Evolutionary conservation across 2,329 filamentous ascomycete genomes (phyloP), one percentile per base, ranked within the genome.

Genomic region (Bipolaris bicolor): DNA sequence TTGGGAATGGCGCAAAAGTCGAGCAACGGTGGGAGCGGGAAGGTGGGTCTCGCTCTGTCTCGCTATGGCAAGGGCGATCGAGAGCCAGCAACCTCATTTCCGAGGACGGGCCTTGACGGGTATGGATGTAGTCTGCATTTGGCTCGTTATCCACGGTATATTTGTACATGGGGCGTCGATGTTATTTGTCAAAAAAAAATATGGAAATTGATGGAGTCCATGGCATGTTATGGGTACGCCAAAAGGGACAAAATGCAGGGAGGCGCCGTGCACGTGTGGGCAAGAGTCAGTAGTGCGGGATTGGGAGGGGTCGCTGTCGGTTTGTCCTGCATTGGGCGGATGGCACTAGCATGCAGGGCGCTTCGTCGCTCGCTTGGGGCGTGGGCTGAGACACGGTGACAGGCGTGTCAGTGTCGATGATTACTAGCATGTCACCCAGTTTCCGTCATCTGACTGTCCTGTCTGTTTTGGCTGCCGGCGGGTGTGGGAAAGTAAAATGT

Each of bases 51-150:
- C 26, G 10, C 26, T 29, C 24, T 55, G 40, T 53, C 57, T 61
- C 51, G 64, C 54, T 26, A 60, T 61, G 65, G 64, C 60, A 64
- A 67, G 62, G 60, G 61, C 57, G 63, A 64, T 60, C 57, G 48
- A 66, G 68, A 63, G 62, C 24, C 52, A 37, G 36, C 31, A 50
- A 37, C 26, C 34, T 64, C 70, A 72, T 74, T 60, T 72, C 71
- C 70, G 71, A 69, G 39, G 56, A 56, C 24, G 41, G 48, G 50
- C 51, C 50, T 55, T 50, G 40, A 13, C 13, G 39, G 39, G 20
- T 41, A 11, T 24, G 11, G 20, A 13, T 11, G 20, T 18, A 39
- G 37, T 11, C 18, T 16, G 34, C 15, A 41, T 13, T 24, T 11
- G 20, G 20, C 39, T 22, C 24, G 16, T 29, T 43, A 43, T 43